Percentiles rank a stretch among this genome's conserved stretches.
Evolutionary conservation across 2,329 filamentous ascomycete genomes (phyloP).

Genomic region (Scedosporium dehoogii): DNA sequence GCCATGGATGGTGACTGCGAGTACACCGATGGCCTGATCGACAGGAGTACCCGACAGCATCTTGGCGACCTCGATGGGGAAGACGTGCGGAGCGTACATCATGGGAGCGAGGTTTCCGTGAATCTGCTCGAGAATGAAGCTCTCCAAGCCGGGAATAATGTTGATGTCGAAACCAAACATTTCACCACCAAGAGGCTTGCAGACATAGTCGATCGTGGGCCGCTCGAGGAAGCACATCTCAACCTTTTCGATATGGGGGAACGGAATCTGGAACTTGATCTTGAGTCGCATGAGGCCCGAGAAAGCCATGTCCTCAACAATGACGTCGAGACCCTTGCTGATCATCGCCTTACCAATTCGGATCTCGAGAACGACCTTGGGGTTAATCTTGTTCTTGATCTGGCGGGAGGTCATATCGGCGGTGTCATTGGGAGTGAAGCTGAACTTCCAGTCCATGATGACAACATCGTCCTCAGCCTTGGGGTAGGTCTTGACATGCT

Average conservation of each 20-base stretch:
- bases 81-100: conserved; percentile 97
- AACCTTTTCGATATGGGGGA: conserved; percentile 88
- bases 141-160: conserved; percentile 90
- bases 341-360: conserved; percentile 92
- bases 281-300: conserved; percentile 94
- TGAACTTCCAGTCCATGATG: conserved; percentile 99
- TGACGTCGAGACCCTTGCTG: conserved; percentile 93
- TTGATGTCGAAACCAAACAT: conserved; percentile 97
- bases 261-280: conserved; percentile 92
- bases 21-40: conserved; percentile 88
- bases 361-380: conserved; percentile 91
- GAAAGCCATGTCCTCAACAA: conserved; percentile 96
- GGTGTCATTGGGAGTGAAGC: conserved; percentile 92
- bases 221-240: conserved; percentile 91
- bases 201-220: conserved; percentile 90
- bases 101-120: conserved; percentile 89
- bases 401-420: conserved; percentile 85
- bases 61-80: conserved; percentile 97
- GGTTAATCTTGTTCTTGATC: conserved; percentile 91
- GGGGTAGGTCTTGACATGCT: conserved; percentile 97
- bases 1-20: conserved; percentile 84
- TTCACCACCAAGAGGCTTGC: conserved; percentile 93
- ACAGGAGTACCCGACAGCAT: conserved; percentile 91
- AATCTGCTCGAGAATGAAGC: conserved; percentile 91
- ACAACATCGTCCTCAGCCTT: conserved; percentile 92